phyloP scores from a whole-genome alignment of 345 rosid species.

The Hypericum perforatum region DNA sequence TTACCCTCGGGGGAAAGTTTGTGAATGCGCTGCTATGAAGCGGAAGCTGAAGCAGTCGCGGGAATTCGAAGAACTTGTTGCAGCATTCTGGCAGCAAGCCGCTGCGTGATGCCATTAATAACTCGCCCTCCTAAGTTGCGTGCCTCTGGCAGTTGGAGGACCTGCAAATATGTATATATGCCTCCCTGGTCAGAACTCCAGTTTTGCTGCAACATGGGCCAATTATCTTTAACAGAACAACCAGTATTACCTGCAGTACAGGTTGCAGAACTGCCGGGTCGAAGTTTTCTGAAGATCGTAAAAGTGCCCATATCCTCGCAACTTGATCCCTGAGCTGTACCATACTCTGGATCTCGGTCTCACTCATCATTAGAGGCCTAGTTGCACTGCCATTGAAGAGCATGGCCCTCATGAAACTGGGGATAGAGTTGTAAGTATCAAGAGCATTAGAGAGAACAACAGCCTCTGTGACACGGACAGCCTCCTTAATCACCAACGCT shows the following conservation, averaged over 20 bases:
- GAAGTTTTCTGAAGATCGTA: conserved; percentile 63
- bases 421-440: conserved; percentile 62
- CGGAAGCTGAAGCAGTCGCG: conserved; percentile 30
- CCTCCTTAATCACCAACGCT: conserved; percentile 65
- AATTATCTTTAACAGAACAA: not conserved
- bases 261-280: conserved; percentile 77
- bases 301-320: conserved; percentile 66
- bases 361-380: conserved; percentile 48
- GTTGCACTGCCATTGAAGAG: conserved; percentile 40
- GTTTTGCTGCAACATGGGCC: not conserved
- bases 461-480: conserved; percentile 71
- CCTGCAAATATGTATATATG: conserved; percentile 32
- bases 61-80: conserved; percentile 69
- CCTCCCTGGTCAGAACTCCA: conserved; percentile 5
- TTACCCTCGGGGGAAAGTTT: no score
- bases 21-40: conserved; percentile 19
- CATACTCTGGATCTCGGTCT: conserved; percentile 46
- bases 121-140: conserved; percentile 70
- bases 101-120: conserved; percentile 69
- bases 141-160: conserved; percentile 81
- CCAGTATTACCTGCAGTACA: conserved; percentile 48
- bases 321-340: conserved; percentile 69
- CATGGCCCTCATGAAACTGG: conserved; percentile 38
- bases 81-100: conserved; percentile 80
- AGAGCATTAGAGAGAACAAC: conserved; percentile 44